Conservation (phyloP, 352 stramenopile genomes). For the Globisporangium ultimum region DNA sequence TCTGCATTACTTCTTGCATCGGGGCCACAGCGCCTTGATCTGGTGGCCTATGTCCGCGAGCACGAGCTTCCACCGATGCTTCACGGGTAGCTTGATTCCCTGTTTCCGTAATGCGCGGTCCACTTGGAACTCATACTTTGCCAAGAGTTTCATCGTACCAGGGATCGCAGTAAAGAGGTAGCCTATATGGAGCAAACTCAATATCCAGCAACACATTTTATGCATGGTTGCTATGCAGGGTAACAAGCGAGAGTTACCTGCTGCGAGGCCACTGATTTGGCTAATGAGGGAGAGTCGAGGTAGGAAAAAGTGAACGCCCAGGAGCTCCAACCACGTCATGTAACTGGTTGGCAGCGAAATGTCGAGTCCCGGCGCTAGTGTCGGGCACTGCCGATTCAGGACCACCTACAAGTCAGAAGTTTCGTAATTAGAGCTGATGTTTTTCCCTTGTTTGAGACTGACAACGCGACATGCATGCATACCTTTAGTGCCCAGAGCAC, state of each 20-base stretch:
- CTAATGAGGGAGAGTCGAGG: constrained; percentile 46
- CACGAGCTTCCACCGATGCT: constrained; percentile 14
- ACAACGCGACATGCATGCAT: neutral
- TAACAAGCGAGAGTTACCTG: constrained; percentile 1
- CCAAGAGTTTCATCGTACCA: constrained; percentile 6
- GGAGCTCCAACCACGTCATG: constrained; percentile 52
- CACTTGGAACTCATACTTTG: constrained; percentile 2
- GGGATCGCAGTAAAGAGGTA: constrained; percentile 12
- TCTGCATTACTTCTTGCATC: too few species aligned
- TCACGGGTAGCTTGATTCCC: constrained; percentile 13
- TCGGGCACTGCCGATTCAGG: constrained; percentile 28
- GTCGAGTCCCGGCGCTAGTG: constrained; percentile 9
- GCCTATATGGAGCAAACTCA: constrained; percentile 8
- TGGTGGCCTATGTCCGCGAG: constrained; percentile 4
- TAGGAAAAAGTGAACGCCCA: constrained; percentile 40
- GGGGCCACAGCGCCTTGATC: neutral
- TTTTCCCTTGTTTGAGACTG: neutral
- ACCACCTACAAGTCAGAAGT: constrained; percentile 2
- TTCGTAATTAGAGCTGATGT: neutral
- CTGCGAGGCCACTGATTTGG: constrained; percentile 48
- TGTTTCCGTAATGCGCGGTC: constrained; percentile 9
- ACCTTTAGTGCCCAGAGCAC: constrained; percentile 27
- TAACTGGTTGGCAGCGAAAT: constrained; percentile 37
- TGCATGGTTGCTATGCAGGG: too few species aligned
- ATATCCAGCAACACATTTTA: too few species aligned